Evolutionary conservation across 2,329 filamentous ascomycete species (phyloP), one percentile per base, ranked within the genome.

Genomic region (Diaporthe sp.): DNA sequence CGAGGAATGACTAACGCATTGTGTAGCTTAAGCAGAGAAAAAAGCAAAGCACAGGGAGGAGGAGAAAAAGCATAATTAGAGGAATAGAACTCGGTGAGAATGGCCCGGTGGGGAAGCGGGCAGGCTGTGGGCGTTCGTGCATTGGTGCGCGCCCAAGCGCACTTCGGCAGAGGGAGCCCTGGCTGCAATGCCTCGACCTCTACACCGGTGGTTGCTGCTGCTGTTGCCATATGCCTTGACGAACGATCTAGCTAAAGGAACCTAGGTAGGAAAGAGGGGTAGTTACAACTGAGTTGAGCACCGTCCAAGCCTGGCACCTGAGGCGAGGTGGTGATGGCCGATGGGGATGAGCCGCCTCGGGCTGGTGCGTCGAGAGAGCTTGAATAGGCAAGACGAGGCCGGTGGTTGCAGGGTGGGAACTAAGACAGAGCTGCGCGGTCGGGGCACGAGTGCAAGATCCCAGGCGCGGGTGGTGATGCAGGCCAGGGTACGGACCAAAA

Each of bases 251-350:
- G 63, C 65, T 65, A 73, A 71, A 71, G 42, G n/a, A 34, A 44
- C 17, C 53, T 61, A 49, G 39, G 72, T 74, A 73, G 67, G 71
- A 75, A 77, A 77, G 76, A 77, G 76, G 76, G 76, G 76, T 73
- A 77, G 57, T 70, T 77, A 77, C 76, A 71, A 34, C 34, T 34
- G 34, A 34, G 70, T 71, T 71, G 57, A 75, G 49, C 17, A 39
- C 49, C 31, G 60, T 55, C 42, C 31, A 39, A 44, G 47, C 57
- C 73, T 61, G 37, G 39, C 70, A 75, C 57, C 53, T 25, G 47
- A 68, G 34, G 28, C 10, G 57, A 60, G 57, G 57, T 37, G 57
- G 17, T 55, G 57, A 53, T 53, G 47, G 65, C 12, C 15, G 47
- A 39, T 20, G 31, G 47, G 22, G 47, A 68, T 51, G 65, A 20